Base-by-base conservation (phyloP, 331 rosid species). In the Dryas integrifolia region DNA sequence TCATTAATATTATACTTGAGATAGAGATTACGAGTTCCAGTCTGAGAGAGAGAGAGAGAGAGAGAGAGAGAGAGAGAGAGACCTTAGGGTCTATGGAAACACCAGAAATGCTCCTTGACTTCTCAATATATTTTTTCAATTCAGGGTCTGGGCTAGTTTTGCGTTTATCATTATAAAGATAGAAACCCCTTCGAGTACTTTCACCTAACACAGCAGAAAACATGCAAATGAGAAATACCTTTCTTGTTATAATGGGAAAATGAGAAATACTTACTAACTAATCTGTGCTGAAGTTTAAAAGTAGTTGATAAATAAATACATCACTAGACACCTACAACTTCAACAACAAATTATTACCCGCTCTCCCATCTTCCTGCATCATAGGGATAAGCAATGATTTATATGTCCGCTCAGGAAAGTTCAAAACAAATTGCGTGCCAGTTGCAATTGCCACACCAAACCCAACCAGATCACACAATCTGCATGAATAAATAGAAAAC, bases 381-480 rank as follows among this genome's bases (percentile, higher is more conserved):
- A 91, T 84, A 8, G 96, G 93, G 72, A 94, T 84, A 67, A 94
- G 85, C 96, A 88, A 65, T 63, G 98, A 94, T 80, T 78, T 94
- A 77, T 86, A 88, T 2, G 88, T 88, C 83, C 97, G 70, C 72
- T 89, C 96, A n/a, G 97, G 90, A 86, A 88, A 94, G 56, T 80
- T 79, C 76, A 58, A 69, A 46, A 86, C n/a, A 72, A 81, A 91
- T 73, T 89, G 93, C 14, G 53, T 12, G 76, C 92, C 96, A 56
- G 90, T 86, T 15, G 97, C 97, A 73, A 84, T 40, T 5, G 92
- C 96, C 85, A 89, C 96, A 0, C 93, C 98, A 81, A 94, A 94
- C 64, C 98, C 97, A 80, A 94, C 96, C 18, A 94, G 86, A 71
- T 94, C 98, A 72, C 35, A 81, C 89, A 94, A 84, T 77, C 98